Conservation (phyloP, 1,284 basidiomycete genomes). For the Neolentinus lepideus region DNA sequence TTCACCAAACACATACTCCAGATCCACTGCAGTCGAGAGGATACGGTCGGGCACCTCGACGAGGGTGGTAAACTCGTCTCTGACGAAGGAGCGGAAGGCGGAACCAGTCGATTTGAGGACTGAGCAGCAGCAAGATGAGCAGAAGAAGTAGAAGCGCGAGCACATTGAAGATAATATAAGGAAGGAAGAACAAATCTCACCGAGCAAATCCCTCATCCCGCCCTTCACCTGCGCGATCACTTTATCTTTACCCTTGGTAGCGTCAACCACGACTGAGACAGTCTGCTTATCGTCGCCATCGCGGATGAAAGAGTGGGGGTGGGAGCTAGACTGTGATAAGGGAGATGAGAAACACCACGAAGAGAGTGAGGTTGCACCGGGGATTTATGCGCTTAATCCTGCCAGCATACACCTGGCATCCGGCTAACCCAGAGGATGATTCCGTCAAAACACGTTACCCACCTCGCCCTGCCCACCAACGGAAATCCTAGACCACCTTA, state of each 20-base stretch:
- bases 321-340: constrained; percentile 33
- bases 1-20: constrained; percentile 58
- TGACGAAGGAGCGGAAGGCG: constrained; percentile 76
- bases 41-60: constrained; percentile 79
- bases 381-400: too few relatives aligned
- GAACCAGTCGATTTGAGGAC: constrained; percentile 91
- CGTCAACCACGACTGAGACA: constrained; percentile 62
- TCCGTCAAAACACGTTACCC: too few relatives aligned
- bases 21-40: constrained; percentile 79
- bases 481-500: constrained; percentile 82
- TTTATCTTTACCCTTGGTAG: constrained; percentile 47
- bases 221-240: constrained; percentile 55
- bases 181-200: constrained; percentile 34
- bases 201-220: constrained; percentile 74
- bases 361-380: not conserved
- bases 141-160: too few relatives aligned
- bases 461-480: constrained; percentile 23
- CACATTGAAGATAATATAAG: too few relatives aligned
- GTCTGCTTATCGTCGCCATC: constrained; percentile 88
- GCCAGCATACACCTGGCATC: not conserved
- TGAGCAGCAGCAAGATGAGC: constrained; percentile 18
- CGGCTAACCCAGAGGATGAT: too few relatives aligned
- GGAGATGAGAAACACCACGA: not conserved
- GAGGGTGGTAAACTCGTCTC: constrained; percentile 88
- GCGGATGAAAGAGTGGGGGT: constrained; percentile 80